Base-by-base conservation (phyloP, 352 stramenopile genomes). In the Albugo candida region DNA sequence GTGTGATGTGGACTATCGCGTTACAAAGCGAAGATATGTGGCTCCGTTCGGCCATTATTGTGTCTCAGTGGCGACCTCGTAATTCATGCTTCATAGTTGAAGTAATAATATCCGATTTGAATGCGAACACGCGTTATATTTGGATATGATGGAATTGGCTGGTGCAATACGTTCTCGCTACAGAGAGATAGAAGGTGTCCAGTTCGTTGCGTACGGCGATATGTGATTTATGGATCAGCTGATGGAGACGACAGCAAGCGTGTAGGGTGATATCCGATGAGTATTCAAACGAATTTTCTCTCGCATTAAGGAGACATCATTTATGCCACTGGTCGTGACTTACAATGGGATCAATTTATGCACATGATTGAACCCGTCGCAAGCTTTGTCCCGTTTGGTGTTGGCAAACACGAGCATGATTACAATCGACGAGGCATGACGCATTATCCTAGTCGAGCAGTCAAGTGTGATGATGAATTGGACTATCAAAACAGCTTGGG, bases 151-250 rank as follows among this genome's bases (percentile, higher is more conserved):
- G 55, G 63, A 10, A 73, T 85, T 42, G 75, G 72, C 13, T 88
- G 72, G 72, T 85, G 75, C 46, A 52, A 48, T 5, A 46, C 80
- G 4, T 71, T 70, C 49, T 81, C 70, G 19, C 83, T 88, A 51
- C 17, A 35, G 41, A 11, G 24, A 14, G 14, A 17, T 36, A n/a
- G 51, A 54, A 13, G 50, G 24, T 5, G 55, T 64, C 49, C 83
- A 86, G 48, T 89, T 86, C 47, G 66, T 86, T 21, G 77, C 73
- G 36, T 89, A 89, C 48, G 77, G 60, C 2, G 77, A 89, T 45
- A 89, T 89, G 77, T 73, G 76, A 2, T 64, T 82, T 3, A 8
- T 3, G 24, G 3, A 31, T 0, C 60, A 54, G 4, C 46, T 52
- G 0, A 53, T 52, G 0, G 57, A 43, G 13, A 64, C 56, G 37